Base-by-base conservation (phyloP, 2,329 filamentous ascomycete species). In the Pleomassaria siparia region DNA sequence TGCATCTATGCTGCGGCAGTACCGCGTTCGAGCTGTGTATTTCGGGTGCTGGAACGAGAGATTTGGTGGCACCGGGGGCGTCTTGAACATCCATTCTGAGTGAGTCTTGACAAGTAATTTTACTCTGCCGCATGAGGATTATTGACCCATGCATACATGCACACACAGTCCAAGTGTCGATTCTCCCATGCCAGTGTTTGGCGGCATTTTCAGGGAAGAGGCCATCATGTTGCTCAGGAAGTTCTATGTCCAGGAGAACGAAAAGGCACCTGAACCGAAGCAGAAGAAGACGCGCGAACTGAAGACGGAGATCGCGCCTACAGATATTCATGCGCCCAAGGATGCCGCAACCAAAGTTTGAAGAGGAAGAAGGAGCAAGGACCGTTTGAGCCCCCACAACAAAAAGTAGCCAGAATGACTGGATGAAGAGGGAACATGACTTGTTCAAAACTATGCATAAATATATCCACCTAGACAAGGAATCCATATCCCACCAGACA, bases 231-330 rank as follows among this genome's bases (percentile, higher is more conserved):
- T 99, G 57, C 78, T 99, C 56, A 82, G 95, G 54, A 85, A 92
- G 49, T 99, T 99, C 72, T 99, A 99, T 70, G 89, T 99, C 25
- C 94, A 99, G 72, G 91, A 99, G 72, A 99, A 99, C 72, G 90
- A 89, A 55, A 88, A 94, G 78, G 83, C 83, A 25, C 83, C 83
- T 2, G 82, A 84, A 56, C 83, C 83, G 35, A 81, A 81, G 59
- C 77, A 80, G 41, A 86, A 86, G 71, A 84, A 81, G 70, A 81
- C 82, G 40, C 72, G 82, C 49, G 81, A 84, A 64, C 67, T 86
- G 55, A 86, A 85, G 66, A 82, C 80, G 12, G 77, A 77, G 53
- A 81, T 84, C 47, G 59, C 77, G 47, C 76, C 76, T 32, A 72
- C 76, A 52, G 71, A 74, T 40, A 62, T 70, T 21, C 65, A 70